These are phyloP conservation scores for Blastobotrys indianensis DNA, from an alignment of 1,139 yeast species.

Conservation along the genomic window DNA sequence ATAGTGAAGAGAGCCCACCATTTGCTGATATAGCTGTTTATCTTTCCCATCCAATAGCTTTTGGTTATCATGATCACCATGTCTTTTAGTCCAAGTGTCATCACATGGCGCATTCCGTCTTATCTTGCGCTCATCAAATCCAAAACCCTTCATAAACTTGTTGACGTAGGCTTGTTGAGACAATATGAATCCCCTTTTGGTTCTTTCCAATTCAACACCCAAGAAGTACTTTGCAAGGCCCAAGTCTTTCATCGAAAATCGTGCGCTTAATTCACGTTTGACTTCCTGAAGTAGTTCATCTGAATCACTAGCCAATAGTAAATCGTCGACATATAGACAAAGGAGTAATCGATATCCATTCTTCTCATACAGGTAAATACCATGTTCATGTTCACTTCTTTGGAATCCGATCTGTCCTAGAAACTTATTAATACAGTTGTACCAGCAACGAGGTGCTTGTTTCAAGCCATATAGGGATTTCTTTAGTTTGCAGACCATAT, in stretches of 20 bases:
- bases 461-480: slow-evolving; percentile 24
- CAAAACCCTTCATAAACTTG: background rate
- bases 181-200: background rate
- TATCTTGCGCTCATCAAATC: background rate
- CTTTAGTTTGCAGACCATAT: slow-evolving; percentile 17
- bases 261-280: background rate
- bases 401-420: background rate
- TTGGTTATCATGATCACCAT: background rate
- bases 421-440: slow-evolving; percentile 1
- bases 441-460: slow-evolving; percentile 26
- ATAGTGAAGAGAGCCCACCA: slow-evolving; percentile 2
- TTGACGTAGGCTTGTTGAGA: background rate
- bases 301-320: background rate
- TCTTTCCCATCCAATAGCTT: background rate
- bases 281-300: background rate
- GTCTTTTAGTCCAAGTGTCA: background rate
- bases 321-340: slow-evolving; percentile 3
- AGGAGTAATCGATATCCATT: background rate
- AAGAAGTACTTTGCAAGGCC: background rate
- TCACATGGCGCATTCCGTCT: background rate
- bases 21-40: background rate
- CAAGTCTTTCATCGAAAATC: slow-evolving; percentile 1
- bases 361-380: background rate
- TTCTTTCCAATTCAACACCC: background rate
- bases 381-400: background rate